A percentile compares a stretch with the other conserved stretches of the same genome.
These are phyloP conservation scores for Sarcomyxa edulis DNA, from an alignment of 768 basidiomycete species.

Conservation along the genomic window DNA sequence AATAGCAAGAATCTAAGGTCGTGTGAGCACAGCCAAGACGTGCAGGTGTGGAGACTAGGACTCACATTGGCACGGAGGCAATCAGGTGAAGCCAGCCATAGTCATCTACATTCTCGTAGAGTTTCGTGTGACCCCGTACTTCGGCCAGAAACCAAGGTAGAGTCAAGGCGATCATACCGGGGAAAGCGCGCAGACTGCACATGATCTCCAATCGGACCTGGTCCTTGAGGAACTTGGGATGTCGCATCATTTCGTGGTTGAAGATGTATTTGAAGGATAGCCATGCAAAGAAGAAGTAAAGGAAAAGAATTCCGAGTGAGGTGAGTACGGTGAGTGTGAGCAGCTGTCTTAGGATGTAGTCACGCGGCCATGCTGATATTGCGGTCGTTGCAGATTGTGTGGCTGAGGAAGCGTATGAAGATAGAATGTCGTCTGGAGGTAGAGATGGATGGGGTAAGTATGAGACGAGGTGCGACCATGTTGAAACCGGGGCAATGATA, in stretches of 20 bases:
- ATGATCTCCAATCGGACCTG: constrained; percentile 82
- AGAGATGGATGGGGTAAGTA: constrained; percentile 54
- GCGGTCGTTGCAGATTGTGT: constrained; percentile 13
- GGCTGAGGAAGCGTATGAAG: constrained; percentile 19
- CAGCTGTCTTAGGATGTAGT: constrained; percentile 75
- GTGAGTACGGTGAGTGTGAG: constrained; percentile 70
- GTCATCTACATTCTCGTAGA: constrained; percentile 76
- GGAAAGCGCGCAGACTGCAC: constrained; percentile 70
- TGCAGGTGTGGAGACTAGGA: constrained; percentile 8
- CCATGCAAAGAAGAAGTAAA: constrained; percentile 89
- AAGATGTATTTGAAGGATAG: constrained; percentile 84
- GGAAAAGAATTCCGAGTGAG: constrained; percentile 69
- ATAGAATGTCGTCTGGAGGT: constrained; percentile 27
- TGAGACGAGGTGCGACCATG: constrained; percentile 51
- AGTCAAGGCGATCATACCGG: constrained; percentile 76
- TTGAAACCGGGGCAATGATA: constrained; percentile 26
- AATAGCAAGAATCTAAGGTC: constrained; percentile 67
- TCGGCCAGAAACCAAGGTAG: constrained; percentile 94
- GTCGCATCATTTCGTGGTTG: constrained; percentile 92
- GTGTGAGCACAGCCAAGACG: constrained; percentile 3
- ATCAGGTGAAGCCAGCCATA: constrained; percentile 75
- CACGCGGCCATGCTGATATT: constrained; percentile 79
- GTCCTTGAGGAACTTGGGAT: constrained; percentile 89
- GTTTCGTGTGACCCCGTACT: constrained; percentile 73
- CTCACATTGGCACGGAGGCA: constrained; percentile 66